Conservation (phyloP, 139 green algal species). For the Tetradesmus lagerheimii region DNA sequence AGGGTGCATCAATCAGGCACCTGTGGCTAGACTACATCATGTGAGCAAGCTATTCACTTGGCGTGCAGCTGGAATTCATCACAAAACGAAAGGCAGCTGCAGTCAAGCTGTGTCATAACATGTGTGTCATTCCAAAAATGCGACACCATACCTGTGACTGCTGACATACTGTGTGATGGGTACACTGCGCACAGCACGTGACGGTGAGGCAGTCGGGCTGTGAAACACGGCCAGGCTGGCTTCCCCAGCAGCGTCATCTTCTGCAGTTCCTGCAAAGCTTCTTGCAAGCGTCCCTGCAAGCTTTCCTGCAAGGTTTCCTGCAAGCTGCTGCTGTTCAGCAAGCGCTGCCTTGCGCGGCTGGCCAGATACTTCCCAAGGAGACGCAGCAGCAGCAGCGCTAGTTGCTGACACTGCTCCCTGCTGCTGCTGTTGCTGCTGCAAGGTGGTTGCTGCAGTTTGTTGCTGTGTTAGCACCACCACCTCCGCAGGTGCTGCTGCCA, state of each 20-base stretch:
- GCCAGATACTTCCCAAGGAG: neutral
- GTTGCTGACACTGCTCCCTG: neutral
- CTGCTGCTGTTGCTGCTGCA: neutral
- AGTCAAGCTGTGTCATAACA: no score
- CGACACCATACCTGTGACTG: neutral
- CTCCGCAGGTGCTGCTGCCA: neutral
- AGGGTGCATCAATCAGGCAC: no score
- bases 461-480: neutral
- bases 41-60: no score
- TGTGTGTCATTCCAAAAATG: neutral
- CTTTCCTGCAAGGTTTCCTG: neutral
- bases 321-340: neutral
- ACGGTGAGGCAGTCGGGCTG: neutral
- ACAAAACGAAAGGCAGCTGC: no score
- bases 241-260: neutral
- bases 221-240: neutral
- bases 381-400: neutral
- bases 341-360: conserved; percentile 10
- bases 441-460: neutral
- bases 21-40: no score
- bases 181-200: neutral
- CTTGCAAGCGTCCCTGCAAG: no score
- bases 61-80: no score
- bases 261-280: neutral
- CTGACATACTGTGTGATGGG: neutral